Base-by-base conservation (phyloP, 2,329 filamentous ascomycete species). In the Daldinia eschscholtzii region DNA sequence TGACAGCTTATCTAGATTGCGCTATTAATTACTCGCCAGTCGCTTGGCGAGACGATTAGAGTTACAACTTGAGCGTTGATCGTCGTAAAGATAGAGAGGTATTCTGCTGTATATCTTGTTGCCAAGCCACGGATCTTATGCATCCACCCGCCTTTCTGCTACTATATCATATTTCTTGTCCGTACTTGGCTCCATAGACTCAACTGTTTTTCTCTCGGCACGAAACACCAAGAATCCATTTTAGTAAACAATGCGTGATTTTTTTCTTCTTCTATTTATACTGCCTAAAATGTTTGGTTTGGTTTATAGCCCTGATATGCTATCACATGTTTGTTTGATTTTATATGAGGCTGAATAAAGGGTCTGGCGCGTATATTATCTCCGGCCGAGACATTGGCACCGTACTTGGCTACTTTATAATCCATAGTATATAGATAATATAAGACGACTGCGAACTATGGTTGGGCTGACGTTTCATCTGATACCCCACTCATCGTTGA, bases 1-100 rank as follows among this genome's bases (percentile, higher is more conserved):
- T 71, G 59, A 65, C 64, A 64, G 58, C 67, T 65, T 67, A 72
- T 70, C 67, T 72, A 72, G 70, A 72, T 68, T 72, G 70, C 70
- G 70, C 70, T 68, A 72, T 72, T 72, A 70, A 72, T 70, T 68
- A 56, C 65, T 72, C 67, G 53, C 64, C 67, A 68, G 67, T 70
- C 61, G 62, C 70, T 72, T 70, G 67, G 64, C 67, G 67, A 63
- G 35, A 65, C 55, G 50, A 58, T 6, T 41, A 57, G 44, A 61
- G 61, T 70, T 42, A 65, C 46, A 61, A 57, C 58, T 70, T 9
- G 41, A 18, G 6, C 30, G 64, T 67, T 58, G 64, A 65, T 71
- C 70, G 48, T 2, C 41, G 66, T 69, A 64, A 59, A 61, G 67
- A 33, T 6, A 2, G 20, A 52, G 44, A 52, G 46, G 46, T 26